A percentile compares a stretch with the other conserved stretches of the same genome.
Evolutionary conservation across 306 rosid genomes (phyloP).

Genomic region (cucumber (Cucumis sativus)): Cucumber_9930_V3 NC_026660.2:4886001-4886500

Average conservation of each 20-base stretch:
- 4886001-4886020: too few species aligned
- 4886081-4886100: too few species aligned
- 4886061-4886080: too few species aligned
- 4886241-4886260: background rate
- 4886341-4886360: background rate
- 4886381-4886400: conserved; percentile 5
- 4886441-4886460: background rate
- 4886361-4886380: background rate
- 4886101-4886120: background rate
- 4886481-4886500: too few species aligned
- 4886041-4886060: too few species aligned
- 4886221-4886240: background rate
- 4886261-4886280: background rate
- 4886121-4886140: background rate
- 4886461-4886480: too few species aligned
- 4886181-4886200: background rate
- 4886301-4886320: background rate
- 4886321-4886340: background rate
- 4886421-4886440: background rate
- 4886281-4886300: background rate
- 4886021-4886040: too few species aligned
- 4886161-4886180: background rate
- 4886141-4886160: background rate
- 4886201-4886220: background rate
- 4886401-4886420: background rate